phyloP scores from a whole-genome alignment of 495 filamentous ascomycete species.

The Penicillium egyptiacum region DNA sequence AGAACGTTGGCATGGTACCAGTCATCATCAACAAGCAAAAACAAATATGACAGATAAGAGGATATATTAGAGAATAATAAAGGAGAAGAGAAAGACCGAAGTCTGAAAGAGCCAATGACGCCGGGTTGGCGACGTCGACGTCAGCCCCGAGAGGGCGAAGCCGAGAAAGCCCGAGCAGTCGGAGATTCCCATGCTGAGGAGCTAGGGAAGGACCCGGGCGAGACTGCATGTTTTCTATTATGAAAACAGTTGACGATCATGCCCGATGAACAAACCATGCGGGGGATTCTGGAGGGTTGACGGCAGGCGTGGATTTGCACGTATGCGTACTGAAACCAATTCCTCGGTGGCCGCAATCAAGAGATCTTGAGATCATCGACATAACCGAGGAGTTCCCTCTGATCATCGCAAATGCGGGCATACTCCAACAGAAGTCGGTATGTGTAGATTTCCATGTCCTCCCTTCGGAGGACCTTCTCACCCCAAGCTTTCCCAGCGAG shows the following conservation, averaged over 20 bases:
- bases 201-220: background rate
- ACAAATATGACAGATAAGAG: background rate
- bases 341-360: background rate
- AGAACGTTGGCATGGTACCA: background rate
- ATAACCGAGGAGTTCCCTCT: constrained; percentile 15
- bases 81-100: background rate
- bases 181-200: background rate
- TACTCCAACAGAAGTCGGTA: constrained; percentile 48
- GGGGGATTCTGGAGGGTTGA: background rate
- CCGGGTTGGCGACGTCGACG: background rate
- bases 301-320: background rate
- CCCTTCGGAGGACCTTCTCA: constrained; percentile 34
- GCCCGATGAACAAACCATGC: background rate
- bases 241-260: background rate
- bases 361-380: background rate
- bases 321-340: background rate
- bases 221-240: background rate
- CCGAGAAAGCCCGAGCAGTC: background rate
- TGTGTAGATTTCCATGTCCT: constrained; percentile 43
- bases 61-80: background rate
- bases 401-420: constrained; percentile 22
- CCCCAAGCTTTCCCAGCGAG: constrained; percentile 45
- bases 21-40: background rate
- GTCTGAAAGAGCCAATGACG: background rate
- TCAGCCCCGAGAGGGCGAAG: background rate